Evolutionary conservation across 108 stramenopile genomes (phyloP), one percentile per base, ranked within the genome.

Genomic region (Discostella stelligeroides): DNA sequence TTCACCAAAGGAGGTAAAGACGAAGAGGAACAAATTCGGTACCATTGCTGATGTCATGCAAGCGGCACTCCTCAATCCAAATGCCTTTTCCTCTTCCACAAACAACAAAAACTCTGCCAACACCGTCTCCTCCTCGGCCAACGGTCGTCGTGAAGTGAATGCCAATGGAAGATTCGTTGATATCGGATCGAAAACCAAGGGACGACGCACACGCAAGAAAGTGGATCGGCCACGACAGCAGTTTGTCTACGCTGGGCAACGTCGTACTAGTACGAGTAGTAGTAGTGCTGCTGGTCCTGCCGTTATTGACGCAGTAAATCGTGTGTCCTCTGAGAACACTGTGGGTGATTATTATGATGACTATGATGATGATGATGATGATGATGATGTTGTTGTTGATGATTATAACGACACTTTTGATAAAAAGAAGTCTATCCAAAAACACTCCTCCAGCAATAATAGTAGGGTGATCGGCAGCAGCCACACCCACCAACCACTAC

Each of bases 231-330:
- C 90, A 0, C 68, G 88, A 40, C 90, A 91, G 75, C 60, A 59
- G 49, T 91, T 88, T 67, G 39, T 88, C 61, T 91, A 91, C 65
- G 82, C 82, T 24, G 60, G 74, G 15, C 90, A 91, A 63, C 76
- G 81, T 13, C 46, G 61, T 39, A 61, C 54, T 20, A 51, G 24
- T 38, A 60, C 46, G 12, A 60, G 42, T 37, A 66, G 29, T 29
- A 20, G 50, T 25, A 25, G 1, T 25, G n/a, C 15, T 17, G 29
- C 18, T 40, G 63, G 42, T n/a, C n/a, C n/a, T n/a, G n/a, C n/a
- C n/a, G n/a, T n/a, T n/a, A n/a, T n/a, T n/a, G n/a, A n/a, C n/a
- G n/a, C n/a, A n/a, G n/a, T n/a, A n/a, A n/a, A n/a, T n/a, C n/a
- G n/a, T n/a, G n/a, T n/a, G n/a, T n/a, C n/a, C n/a, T n/a, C n/a